Evolutionary conservation across 164 flowering plant genomes (phyloP), one percentile per base, ranked within the genome.

Genomic region (Vitis riparia): DNA sequence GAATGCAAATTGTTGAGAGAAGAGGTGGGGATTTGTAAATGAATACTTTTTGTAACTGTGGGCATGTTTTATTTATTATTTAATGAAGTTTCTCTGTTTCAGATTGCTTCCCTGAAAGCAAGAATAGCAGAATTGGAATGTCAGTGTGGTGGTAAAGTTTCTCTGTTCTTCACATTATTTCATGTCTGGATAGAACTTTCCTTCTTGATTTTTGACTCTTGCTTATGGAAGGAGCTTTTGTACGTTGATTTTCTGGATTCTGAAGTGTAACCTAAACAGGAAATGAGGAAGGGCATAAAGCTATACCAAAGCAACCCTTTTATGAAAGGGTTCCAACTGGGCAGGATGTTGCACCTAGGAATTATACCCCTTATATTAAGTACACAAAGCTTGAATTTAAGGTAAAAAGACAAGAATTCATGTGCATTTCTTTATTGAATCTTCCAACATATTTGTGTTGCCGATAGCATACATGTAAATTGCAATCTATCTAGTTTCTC

Each of bases 361-460:
- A 85, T 73, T 89, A 84, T 72, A 90, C 87, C 14, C 98, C 91
- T 68, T 75, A 72, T 60, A 87, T 95, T 67, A 93, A 83, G 51
- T 95, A 95, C 83, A 91, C 94, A 62, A 95, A 90, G 78, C 95
- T 95, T 73, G 89, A 81, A 67, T 95, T 95, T 75, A 83, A 91
- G 97, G 99, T 92, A 23, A 14, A 1, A 9, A 1, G 50, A 32
- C 15, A 57, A 11, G 8, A 37, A n/a, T 15, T 2, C n/a, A 10
- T 16, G 15, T 51, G 15, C 48, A 32, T 58, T 11, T 59, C 16
- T 67, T 59, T n/a, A 68, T n/a, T 11, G 19, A 11, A 10, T 37
- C 8, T 15, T 32, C 44, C 44, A 32, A 32, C 44, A 32, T 32
- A 32, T 32, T 32, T 32, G 44, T 32, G 27, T 23, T 23, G 27